These are phyloP conservation scores for Rosa chinensis DNA, from an alignment of 306 rosid genomes.

Conservation along the genomic window DNA sequence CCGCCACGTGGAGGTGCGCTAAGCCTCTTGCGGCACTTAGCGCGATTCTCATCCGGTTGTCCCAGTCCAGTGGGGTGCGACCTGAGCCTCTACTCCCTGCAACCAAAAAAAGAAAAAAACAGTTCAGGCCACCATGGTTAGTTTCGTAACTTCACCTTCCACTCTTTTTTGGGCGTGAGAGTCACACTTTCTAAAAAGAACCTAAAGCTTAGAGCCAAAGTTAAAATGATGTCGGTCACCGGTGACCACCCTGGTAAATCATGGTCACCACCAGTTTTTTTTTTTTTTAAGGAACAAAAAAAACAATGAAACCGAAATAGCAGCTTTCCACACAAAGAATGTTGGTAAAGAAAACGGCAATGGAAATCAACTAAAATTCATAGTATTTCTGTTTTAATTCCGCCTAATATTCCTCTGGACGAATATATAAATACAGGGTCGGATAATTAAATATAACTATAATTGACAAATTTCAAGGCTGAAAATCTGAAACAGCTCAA, in stretches of 20 bases:
- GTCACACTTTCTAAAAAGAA: conserved; percentile 18
- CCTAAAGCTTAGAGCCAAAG: neutral
- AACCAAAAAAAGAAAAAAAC: neutral
- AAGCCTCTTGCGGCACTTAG: conserved; percentile 68
- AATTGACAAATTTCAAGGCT: conserved; percentile 23
- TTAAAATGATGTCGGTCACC: conserved; percentile 37
- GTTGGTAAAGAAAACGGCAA: conserved; percentile 36
- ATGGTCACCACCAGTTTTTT: conserved; percentile 12
- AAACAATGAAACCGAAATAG: neutral
- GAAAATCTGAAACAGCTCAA: conserved; percentile 35
- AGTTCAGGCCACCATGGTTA: conserved; percentile 3
- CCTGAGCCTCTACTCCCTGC: conserved; percentile 98
- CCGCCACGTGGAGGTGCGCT: conserved; percentile 77
- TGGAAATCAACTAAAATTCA: neutral
- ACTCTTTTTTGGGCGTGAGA: conserved; percentile 1
- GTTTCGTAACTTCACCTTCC: neutral
- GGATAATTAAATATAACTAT: conserved; percentile 16
- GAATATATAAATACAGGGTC: neutral
- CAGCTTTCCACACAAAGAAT: conserved; percentile 35
- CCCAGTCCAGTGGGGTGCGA: conserved; percentile 94
- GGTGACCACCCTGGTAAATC: conserved; percentile 14
- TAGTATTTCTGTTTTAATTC: neutral
- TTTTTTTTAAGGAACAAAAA: neutral
- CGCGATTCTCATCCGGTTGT: conserved; percentile 80
- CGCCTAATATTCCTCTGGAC: neutral